Conservation (phyloP, 2,329 filamentous ascomycete genomes). For the Alternaria tenuissima region DNA sequence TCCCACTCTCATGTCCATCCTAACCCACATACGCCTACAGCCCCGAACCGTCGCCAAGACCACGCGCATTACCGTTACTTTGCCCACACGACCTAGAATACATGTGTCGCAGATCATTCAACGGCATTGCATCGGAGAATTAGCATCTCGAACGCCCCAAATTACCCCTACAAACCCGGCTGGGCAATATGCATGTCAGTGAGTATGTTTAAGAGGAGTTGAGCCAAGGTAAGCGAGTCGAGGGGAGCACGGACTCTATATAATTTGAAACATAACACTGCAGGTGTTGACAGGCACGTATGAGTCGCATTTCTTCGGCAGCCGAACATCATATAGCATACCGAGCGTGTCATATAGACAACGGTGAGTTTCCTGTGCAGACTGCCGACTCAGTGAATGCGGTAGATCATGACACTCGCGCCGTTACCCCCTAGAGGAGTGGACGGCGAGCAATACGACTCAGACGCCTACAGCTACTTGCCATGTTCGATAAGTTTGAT, state of each 20-base stretch:
- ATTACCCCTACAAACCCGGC: neutral
- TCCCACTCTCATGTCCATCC: neutral
- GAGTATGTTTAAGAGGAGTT: neutral
- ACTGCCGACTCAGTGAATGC: neutral
- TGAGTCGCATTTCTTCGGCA: neutral
- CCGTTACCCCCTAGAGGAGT: neutral
- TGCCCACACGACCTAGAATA: neutral
- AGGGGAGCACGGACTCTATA: neutral
- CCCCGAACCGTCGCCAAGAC: neutral
- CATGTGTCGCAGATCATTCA: neutral
- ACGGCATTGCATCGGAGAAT: conserved; percentile 15
- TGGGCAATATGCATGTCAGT: neutral
- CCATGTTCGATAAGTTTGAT: too few species aligned
- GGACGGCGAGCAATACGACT: neutral
- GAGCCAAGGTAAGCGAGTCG: neutral
- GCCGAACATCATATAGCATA: neutral
- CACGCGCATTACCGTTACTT: neutral
- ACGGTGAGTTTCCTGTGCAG: neutral
- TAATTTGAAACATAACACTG: neutral
- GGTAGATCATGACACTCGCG: neutral
- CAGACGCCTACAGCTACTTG: too few species aligned
- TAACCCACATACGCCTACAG: neutral
- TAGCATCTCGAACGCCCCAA: neutral
- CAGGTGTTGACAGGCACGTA: neutral
- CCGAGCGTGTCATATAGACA: neutral